Evolutionary conservation across 352 stramenopile species (phyloP).

Genomic region (Globisporangium heterothallicum): DNA sequence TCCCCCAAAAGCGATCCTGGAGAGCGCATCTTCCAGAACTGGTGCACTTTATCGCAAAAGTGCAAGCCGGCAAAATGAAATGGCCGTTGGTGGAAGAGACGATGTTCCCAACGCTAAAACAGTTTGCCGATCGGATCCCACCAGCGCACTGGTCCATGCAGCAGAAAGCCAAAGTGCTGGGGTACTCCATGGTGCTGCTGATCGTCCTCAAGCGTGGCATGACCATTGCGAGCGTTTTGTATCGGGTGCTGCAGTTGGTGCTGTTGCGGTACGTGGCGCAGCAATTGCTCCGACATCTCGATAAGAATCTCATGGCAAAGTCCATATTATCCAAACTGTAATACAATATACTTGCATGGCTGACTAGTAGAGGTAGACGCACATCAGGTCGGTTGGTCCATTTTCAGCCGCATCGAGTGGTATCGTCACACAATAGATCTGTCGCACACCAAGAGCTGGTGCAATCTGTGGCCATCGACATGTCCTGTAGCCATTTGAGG

Average conservation of each 20-base stretch:
- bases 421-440: too few species aligned
- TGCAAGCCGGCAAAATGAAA: constrained; percentile 48
- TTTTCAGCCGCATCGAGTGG: too few species aligned
- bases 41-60: constrained; percentile 39
- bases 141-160: constrained; percentile 33
- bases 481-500: background rate
- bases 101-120: constrained; percentile 42
- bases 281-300: constrained; percentile 43
- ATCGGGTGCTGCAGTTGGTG: constrained; percentile 50
- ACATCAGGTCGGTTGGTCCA: too few species aligned
- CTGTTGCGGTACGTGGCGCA: constrained; percentile 50
- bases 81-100: constrained; percentile 47
- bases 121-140: constrained; percentile 27
- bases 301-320: constrained; percentile 17
- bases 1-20: constrained; percentile 43
- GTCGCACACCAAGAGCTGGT: background rate
- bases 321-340: constrained; percentile 14
- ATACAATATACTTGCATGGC: too few species aligned
- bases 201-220: constrained; percentile 45
- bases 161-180: constrained; percentile 37
- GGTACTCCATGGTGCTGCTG: constrained; percentile 50
- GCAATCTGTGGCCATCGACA: too few species aligned
- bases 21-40: constrained; percentile 42
- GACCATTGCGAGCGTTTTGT: constrained; percentile 39
- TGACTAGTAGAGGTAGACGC: too few species aligned